A percentile compares a stretch with the other conserved stretches of the same genome.
Evolutionary conservation across 108 stramenopile genomes (phyloP).

Genomic region (Halocafeteria seosinensis): DNA sequence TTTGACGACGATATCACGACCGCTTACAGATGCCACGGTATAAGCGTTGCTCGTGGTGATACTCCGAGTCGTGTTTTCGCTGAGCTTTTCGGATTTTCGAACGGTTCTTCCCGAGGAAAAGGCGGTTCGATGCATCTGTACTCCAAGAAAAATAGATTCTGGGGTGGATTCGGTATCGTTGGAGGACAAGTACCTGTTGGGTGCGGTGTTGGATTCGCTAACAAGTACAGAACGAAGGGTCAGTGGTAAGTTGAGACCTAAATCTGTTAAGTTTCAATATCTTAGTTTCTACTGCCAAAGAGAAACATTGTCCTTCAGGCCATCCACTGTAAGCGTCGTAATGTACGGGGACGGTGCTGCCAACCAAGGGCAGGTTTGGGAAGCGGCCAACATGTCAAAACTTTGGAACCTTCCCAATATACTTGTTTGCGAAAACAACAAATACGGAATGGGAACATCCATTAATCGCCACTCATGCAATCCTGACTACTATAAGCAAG

Average conservation of each 20-base stretch:
- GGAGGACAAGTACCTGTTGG: slow-evolving; percentile 98
- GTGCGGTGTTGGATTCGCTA: slow-evolving; percentile 81
- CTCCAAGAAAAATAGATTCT: slow-evolving; percentile 90
- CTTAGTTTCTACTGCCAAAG: too few relatives aligned
- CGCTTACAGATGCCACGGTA: slow-evolving; percentile 89
- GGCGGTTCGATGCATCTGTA: slow-evolving; percentile 99
- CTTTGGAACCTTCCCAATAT: slow-evolving; percentile 94
- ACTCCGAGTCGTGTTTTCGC: slow-evolving; percentile 63
- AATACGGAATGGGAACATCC: slow-evolving; percentile 96
- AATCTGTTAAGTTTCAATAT: too few relatives aligned
- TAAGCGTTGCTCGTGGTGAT: slow-evolving; percentile 70
- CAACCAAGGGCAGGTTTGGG: slow-evolving; percentile 99
- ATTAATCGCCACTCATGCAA: slow-evolving; percentile 81
- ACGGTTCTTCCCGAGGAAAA: slow-evolving; percentile 70
- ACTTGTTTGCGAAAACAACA: slow-evolving; percentile 98
- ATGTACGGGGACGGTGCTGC: slow-evolving; percentile 98
- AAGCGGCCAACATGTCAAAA: slow-evolving; percentile 77
- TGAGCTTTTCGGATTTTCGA: slow-evolving; percentile 63
- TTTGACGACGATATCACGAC: slow-evolving; percentile 84
- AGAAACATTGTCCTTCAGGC: slow-evolving; percentile 61
- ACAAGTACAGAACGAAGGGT: slow-evolving; percentile 62
- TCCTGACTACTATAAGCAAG: slow-evolving; percentile 96
- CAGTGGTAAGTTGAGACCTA: not conserved
- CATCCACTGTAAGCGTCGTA: slow-evolving; percentile 84
- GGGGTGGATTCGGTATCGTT: slow-evolving; percentile 92